Evolutionary conservation across 2,329 filamentous ascomycete species (phyloP), one percentile per base, ranked within the genome.

Genomic region (Pseudogymnoascus sp.): DNA sequence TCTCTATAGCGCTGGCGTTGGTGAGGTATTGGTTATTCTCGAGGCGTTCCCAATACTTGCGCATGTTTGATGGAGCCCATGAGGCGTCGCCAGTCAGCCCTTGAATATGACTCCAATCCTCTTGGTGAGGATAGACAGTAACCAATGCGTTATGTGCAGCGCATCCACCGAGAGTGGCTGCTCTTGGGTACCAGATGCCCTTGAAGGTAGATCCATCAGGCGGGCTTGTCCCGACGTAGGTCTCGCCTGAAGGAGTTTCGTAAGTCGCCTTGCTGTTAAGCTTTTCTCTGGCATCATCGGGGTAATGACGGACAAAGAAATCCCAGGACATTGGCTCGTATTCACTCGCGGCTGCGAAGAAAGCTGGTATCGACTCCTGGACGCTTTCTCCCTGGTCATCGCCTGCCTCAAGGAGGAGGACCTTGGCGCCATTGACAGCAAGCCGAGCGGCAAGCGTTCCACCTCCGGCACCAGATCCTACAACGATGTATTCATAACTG

Each of bases 241-340:
- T 61, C 23, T 59, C 35, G 9, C 70, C 70, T 29, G 64, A 60
- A 1, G 65, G 61, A 7, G 63, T 53, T 37, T 60, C 26, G 23
- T 63, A 70, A 9, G 66, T 67, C 63, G 78, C 78, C 71, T 83
- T 82, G 61, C 74, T 77, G 68, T 83, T 79, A 42, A 73, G 70
- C 62, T 76, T 72, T 64, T 80, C 77, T 19, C 77, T 74, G 6
- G 70, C 69, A 62, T 78, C 70, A 64, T 82, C 75, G 4, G 75
- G 70, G 68, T 82, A 83, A 69, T 83, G 81, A 60, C 77, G 76
- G 62, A 83, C 79, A 65, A 78, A 84, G 72, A 79, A 83, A 71
- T 83, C 79, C 82, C 82, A 83, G 64, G 74, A 71, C 71, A 80
- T 75, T 9, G 74, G 74, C 29, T 73, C 71, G 65, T 82, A 77